A percentile compares a stretch with the other conserved stretches of the same genome.
These are phyloP conservation scores for Grammothele lineata DNA, from an alignment of 768 basidiomycete species.

Conservation along the genomic window DNA sequence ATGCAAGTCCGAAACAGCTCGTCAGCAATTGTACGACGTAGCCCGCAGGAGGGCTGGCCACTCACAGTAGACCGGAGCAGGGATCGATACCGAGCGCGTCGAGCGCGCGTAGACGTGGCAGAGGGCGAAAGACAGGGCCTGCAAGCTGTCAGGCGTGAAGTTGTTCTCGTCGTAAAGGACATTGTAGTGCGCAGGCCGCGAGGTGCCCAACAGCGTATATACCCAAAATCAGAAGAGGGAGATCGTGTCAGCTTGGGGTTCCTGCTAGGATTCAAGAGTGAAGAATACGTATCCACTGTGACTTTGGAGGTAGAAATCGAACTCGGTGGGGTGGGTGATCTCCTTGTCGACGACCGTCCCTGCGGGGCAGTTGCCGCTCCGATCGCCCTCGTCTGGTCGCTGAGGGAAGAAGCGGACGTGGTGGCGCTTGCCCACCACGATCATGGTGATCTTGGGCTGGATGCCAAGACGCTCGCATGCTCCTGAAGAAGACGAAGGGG, in stretches of 20 bases:
- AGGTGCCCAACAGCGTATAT: conserved; percentile 59
- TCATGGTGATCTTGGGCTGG: conserved; percentile 62
- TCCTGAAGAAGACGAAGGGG: conserved; percentile 32
- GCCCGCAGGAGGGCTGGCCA: too few species aligned
- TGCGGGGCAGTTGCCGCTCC: conserved; percentile 68
- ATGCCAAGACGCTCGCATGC: conserved; percentile 61
- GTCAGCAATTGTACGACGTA: background rate
- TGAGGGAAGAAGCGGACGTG: conserved; percentile 62
- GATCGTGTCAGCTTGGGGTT: conserved; percentile 7
- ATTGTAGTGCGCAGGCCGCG: conserved; percentile 59
- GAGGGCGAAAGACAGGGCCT: conserved; percentile 66
- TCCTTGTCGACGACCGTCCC: conserved; percentile 75
- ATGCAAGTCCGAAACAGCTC: background rate
- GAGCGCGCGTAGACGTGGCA: conserved; percentile 81
- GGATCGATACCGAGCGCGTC: conserved; percentile 78
- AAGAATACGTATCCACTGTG: conserved; percentile 49
- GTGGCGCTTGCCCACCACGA: conserved; percentile 78
- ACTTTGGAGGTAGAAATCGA: conserved; percentile 75
- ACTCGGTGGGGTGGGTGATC: conserved; percentile 66
- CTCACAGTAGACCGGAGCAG: conserved; percentile 79
- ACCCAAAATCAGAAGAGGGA: conserved; percentile 4
- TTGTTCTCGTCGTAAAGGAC: conserved; percentile 51
- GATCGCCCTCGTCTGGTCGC: conserved; percentile 44
- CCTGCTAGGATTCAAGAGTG: too few species aligned
- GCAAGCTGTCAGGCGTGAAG: conserved; percentile 67